Evolutionary conservation across 441 rosid species (phyloP), one percentile per base, ranked within the genome.

Genomic region (Populus hybrid): DNA sequence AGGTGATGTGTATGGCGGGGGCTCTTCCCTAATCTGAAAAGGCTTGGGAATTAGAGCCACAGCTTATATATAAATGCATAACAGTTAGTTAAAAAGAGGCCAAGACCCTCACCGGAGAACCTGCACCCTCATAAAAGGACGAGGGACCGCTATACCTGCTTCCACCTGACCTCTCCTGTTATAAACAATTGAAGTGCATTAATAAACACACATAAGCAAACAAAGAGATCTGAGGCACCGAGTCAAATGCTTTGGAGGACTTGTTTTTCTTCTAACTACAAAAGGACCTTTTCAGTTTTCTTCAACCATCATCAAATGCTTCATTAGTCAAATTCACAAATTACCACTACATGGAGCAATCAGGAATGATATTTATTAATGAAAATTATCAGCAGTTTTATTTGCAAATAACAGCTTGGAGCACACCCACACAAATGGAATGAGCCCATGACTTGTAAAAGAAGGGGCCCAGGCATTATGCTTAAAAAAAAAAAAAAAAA

Each of bases 21-120:
- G 98, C 82, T 93, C 99, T 89, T 94, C 99, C 82, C 93, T 88
- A 38, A 91, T 91, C 98, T 94, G 93, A 50, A 71, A 80, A 76
- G 21, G 40, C 18, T 53, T 78, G 79, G n/a, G 24, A 77, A 76
- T 78, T 57, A 79, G 81, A 80, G 80, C 64, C n/a, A 32, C 38
- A 61, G 72, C 21, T 26, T 0, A 1, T 18, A 1, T 18, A 9
- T 24, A 46, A n/a, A 28, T 72, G 26, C 64, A 57, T 14, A 50
- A 76, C 14, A 10, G 7, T 6, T 14, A 63, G 35, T 9, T 21
- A 75, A 40, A 30, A 73, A 32, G 19, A 83, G 72, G 63, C 26
- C 34, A 71, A 78, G 71, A 68, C 57, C 80, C 91, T 87, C 82
- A 91, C 95, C 24, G 97, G 95, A 79, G 93, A 92, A 79, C 94